Conservation (phyloP, 2,329 filamentous ascomycete species). For the Ceratocystis cubensis region DNA sequence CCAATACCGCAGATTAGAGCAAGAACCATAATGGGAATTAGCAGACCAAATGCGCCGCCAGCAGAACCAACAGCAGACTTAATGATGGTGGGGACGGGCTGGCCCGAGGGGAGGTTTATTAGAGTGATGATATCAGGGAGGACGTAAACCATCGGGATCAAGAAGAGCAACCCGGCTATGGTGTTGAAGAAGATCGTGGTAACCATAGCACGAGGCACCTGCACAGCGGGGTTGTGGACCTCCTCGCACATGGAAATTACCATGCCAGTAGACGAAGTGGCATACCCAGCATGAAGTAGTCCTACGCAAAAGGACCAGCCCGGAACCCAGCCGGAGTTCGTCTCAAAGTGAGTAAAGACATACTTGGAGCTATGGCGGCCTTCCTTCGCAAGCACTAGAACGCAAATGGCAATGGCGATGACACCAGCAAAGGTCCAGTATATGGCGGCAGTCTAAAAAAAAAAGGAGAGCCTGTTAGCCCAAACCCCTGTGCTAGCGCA, state of each 20-base stretch:
- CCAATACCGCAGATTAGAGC: constrained; percentile 55
- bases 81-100: constrained; percentile 54
- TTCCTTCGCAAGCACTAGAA: constrained; percentile 54
- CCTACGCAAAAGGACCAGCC: constrained; percentile 66
- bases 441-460: constrained; percentile 51
- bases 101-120: constrained; percentile 40
- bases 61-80: constrained; percentile 47
- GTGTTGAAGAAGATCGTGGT: constrained; percentile 54
- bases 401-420: constrained; percentile 49
- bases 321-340: constrained; percentile 53
- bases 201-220: constrained; percentile 64
- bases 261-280: constrained; percentile 67
- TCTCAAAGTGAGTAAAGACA: constrained; percentile 57
- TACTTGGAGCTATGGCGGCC: constrained; percentile 51
- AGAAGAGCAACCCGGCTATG: constrained; percentile 52
- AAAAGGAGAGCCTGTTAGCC: background rate
- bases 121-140: constrained; percentile 49
- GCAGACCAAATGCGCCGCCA: constrained; percentile 49
- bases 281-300: constrained; percentile 59
- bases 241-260: constrained; percentile 71
- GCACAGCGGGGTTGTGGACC: constrained; percentile 50
- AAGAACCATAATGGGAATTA: constrained; percentile 53
- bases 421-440: constrained; percentile 64
- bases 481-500: background rate
- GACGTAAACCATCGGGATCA: constrained; percentile 57